These are phyloP conservation scores for Neurospora discreta DNA, from an alignment of 495 filamentous ascomycete genomes.

Conservation along the genomic window DNA sequence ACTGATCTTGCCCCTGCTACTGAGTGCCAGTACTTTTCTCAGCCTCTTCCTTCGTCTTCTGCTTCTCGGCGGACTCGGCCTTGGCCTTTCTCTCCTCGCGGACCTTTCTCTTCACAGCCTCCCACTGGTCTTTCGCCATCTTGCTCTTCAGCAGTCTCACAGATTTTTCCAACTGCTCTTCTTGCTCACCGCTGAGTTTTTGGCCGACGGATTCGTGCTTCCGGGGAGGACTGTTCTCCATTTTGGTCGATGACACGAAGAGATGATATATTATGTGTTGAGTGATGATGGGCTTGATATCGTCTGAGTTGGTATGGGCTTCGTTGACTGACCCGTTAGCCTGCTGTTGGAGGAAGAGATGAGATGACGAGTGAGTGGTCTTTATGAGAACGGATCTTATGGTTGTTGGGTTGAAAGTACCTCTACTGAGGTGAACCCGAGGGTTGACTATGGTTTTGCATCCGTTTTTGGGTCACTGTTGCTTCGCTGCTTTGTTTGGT, in stretches of 20 bases:
- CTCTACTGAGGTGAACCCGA: not conserved
- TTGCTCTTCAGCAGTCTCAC: not conserved
- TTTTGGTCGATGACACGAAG: not conserved
- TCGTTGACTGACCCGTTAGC: not conserved
- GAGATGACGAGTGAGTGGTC: not conserved
- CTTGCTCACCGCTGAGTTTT: not conserved
- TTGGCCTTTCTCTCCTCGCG: not conserved
- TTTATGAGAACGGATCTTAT: not conserved
- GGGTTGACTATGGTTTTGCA: not conserved
- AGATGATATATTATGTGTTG: not conserved
- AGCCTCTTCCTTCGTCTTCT: not conserved
- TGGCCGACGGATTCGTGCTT: not conserved
- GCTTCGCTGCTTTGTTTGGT: not conserved
- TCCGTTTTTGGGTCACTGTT: not conserved
- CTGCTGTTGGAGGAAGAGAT: not conserved
- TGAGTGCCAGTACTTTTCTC: not conserved
- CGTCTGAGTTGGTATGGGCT: not conserved
- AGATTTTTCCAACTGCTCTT: not conserved
- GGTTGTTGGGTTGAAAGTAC: not conserved
- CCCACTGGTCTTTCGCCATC: not conserved
- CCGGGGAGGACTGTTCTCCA: not conserved
- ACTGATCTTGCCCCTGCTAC: not conserved
- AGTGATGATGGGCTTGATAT: not conserved
- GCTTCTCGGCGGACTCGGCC: not conserved
- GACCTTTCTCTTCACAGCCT: not conserved